These are phyloP conservation scores for Botrytis deweyae DNA, from an alignment of 2,329 filamentous ascomycete genomes.

Conservation along the genomic window DNA sequence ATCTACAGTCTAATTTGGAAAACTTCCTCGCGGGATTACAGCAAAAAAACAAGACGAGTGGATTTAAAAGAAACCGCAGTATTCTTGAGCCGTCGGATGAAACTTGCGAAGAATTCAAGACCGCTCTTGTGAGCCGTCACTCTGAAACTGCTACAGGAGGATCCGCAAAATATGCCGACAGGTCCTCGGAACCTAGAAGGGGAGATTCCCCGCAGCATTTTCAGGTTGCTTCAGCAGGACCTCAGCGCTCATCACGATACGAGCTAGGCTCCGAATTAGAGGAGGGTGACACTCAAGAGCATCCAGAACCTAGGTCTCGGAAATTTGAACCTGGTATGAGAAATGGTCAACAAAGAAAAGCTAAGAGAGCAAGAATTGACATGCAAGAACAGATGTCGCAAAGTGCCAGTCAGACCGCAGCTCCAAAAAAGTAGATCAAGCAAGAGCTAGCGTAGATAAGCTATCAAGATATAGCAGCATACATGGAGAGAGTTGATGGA, in stretches of 20 bases:
- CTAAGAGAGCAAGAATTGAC: background rate
- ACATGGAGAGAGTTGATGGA: background rate
- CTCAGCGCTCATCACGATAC: background rate
- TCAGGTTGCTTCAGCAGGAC: background rate
- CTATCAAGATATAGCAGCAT: background rate
- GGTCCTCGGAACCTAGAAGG: background rate
- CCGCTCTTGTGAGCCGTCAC: background rate
- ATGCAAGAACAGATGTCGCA: background rate
- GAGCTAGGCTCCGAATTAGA: accelerated
- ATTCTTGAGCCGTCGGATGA: background rate
- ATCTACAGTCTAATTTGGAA: background rate
- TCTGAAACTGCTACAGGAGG: background rate
- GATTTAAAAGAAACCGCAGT: background rate
- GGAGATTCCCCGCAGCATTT: background rate
- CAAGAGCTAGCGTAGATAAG: no score
- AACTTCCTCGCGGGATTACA: background rate
- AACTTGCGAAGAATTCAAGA: background rate
- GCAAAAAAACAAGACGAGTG: background rate
- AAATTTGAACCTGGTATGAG: background rate
- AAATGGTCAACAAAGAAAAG: background rate
- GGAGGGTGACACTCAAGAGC: background rate
- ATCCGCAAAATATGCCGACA: background rate
- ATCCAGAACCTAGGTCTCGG: background rate
- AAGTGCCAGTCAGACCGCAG: background rate
- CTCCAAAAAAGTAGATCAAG: no score